Evolutionary conservation across 305 asterid genomes (phyloP), one percentile per base, ranked within the genome.

Genomic region (Withania somnifera): DNA sequence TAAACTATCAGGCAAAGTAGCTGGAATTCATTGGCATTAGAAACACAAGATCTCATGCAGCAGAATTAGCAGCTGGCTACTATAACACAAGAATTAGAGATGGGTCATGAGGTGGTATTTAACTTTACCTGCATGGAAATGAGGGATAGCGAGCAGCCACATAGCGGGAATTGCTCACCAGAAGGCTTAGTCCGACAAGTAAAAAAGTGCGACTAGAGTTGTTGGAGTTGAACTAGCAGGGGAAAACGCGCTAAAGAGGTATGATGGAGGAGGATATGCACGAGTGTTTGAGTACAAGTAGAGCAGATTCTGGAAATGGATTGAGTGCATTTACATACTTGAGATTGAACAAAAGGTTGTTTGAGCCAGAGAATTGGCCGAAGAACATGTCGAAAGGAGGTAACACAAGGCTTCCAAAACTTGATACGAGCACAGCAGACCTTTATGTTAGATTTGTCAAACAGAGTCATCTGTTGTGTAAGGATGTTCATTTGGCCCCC

Each of bases 51-150:
- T 95, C 98, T 8, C 99, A 95, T 68, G 97, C 98, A 82, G 89
- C 98, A 1, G 98, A 94, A 83, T 84, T 94, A 32, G 93, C 98
- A 63, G 97, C 99, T 68, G 98, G 99, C 5, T 95, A 95, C 90
- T 94, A 94, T 86, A 95, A 93, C 71, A 94, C 98, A 2, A 87
- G 97, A 81, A 86, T 89, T 30, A 82, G 68, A 60, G 95, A 95
- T 53, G 98, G 99, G 28, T 95, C 93, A 88, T 28, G 93, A 91
- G 2, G 94, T 88, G 6, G 94, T 90, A 19, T 60, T 95, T 28
- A 93, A 94, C 86, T 95, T 93, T 77, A 94, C 99, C 11, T 95
- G 98, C 78, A 94, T 94, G 98, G 99, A 95, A 84, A 94, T 94
- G 98, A 90, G 88, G 82, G 98, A 94, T 15, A 84, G 89, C 26